phyloP scores from a whole-genome alignment of 2,329 filamentous ascomycete species.

The Truncatella angustata region DNA sequence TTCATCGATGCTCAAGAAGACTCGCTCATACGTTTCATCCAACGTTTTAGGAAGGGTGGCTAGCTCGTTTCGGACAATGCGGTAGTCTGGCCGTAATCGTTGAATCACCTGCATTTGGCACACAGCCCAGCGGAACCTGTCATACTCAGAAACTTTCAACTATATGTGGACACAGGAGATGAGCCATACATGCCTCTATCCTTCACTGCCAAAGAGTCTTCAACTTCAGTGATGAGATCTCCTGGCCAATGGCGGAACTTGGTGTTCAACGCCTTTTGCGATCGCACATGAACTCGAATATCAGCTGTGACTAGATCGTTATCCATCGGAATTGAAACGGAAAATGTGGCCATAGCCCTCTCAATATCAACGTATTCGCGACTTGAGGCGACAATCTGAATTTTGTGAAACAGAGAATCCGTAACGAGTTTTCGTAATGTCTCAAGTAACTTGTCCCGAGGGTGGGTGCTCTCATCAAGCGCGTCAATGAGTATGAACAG shows the following conservation, averaged over 20 bases:
- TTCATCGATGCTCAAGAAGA: background rate
- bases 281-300: background rate
- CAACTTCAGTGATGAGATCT: too few species aligned
- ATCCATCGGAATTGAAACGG: background rate
- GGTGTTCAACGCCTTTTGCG: background rate
- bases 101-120: background rate
- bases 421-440: background rate
- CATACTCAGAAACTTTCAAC: background rate
- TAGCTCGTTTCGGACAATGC: background rate
- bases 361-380: background rate
- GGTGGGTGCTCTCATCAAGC: background rate
- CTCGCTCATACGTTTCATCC: background rate
- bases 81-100: background rate
- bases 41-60: background rate
- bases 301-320: background rate
- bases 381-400: background rate
- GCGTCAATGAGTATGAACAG: background rate
- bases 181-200: background rate
- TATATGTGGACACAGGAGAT: background rate
- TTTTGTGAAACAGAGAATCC: background rate
- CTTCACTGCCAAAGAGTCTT: background rate
- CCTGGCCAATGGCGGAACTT: background rate
- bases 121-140: background rate
- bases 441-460: background rate
- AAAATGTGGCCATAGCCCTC: background rate